Evolutionary conservation across 495 filamentous ascomycete genomes (phyloP).

Genomic region (Aspergillus nanangensis): DNA sequence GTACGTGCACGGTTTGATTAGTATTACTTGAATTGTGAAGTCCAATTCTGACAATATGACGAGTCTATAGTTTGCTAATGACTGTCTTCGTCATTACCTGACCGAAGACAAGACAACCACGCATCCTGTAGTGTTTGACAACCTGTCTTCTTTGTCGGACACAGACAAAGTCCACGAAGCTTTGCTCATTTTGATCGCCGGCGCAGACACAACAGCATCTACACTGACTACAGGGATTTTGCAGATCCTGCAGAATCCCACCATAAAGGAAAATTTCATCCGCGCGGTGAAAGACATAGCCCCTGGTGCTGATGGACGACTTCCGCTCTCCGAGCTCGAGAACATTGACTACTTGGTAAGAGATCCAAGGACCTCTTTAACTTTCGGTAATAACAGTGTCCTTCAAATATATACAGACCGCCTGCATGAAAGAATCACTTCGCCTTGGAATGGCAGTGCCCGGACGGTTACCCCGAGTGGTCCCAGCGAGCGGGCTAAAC

Average conservation of each 20-base stretch:
- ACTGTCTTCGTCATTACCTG: background rate
- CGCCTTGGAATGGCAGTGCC: slow-evolving; percentile 1
- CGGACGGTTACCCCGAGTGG: background rate
- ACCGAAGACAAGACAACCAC: background rate
- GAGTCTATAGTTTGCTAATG: slow-evolving; percentile 1
- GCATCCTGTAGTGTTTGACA: slow-evolving; percentile 10
- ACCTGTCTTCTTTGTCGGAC: slow-evolving; percentile 1
- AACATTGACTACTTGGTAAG: slow-evolving; percentile 9
- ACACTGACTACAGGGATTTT: slow-evolving; percentile 6
- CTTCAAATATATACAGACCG: background rate
- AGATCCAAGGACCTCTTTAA: too few species aligned
- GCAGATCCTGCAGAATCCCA: background rate
- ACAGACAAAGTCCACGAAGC: background rate
- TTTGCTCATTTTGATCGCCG: slow-evolving; percentile 8
- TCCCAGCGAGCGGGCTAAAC: background rate
- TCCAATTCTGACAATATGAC: background rate
- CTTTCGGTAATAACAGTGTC: too few species aligned
- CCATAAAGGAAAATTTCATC: background rate
- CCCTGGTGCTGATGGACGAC: background rate
- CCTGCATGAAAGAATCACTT: slow-evolving; percentile 5
- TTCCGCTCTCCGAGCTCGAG: slow-evolving; percentile 4
- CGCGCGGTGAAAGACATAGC: background rate
- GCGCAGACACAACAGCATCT: slow-evolving; percentile 8
- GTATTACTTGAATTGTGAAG: too few species aligned
- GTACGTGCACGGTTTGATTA: too few species aligned